Conservation (phyloP, 805 yeast genomes). For the Lachancea lanzarotensis region DNA sequence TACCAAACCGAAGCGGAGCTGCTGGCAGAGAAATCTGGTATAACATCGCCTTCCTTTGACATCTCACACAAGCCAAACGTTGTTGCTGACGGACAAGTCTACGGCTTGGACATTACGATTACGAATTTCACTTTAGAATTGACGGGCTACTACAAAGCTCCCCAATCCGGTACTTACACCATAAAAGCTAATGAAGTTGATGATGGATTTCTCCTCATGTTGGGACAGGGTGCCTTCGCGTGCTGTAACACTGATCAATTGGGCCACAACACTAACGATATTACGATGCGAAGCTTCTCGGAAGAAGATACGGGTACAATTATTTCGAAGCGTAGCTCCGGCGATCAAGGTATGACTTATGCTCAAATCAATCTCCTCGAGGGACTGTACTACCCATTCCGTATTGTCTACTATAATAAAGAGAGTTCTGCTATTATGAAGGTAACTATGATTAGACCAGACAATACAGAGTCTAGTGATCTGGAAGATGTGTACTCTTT, state of each 20-base stretch:
- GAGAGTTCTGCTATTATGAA: background rate
- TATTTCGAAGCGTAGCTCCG: too few species aligned
- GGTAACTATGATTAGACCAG: background rate
- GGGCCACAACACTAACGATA: background rate
- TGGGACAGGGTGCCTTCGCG: background rate
- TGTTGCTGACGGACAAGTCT: slow-evolving; percentile 2
- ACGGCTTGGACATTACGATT: slow-evolving; percentile 12
- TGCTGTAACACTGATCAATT: background rate
- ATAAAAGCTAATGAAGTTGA: slow-evolving; percentile 8
- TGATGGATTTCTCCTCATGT: background rate
- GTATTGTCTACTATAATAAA: background rate
- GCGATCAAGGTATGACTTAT: background rate
- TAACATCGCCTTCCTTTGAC: background rate
- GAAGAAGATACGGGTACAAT: too few species aligned
- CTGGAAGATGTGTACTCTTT: background rate
- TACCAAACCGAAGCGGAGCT: background rate
- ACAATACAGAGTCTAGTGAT: background rate
- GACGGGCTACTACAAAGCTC: slow-evolving; percentile 25
- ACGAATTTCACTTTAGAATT: slow-evolving; percentile 21
- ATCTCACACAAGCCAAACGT: background rate
- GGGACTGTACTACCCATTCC: background rate
- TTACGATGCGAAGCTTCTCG: background rate
- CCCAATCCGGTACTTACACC: slow-evolving; percentile 26
- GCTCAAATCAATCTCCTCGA: background rate
- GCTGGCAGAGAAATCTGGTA: background rate